phyloP scores from a whole-genome alignment of 805 yeast genomes.

The Yamadazyma paraphyllophila region DNA sequence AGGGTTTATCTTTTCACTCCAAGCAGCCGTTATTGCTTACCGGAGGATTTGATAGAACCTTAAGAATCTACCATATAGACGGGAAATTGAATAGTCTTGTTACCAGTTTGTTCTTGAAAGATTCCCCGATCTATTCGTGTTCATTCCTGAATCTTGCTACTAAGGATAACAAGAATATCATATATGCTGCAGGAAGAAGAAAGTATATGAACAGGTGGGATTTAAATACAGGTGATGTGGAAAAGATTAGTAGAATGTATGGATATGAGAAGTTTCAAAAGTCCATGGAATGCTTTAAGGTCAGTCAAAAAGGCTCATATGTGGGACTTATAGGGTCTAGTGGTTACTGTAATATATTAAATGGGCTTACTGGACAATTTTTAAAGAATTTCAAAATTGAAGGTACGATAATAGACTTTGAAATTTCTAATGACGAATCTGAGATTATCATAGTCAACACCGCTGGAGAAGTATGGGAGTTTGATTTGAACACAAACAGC shows the following conservation, averaged over 20 bases:
- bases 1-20: conserved; percentile 81
- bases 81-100: conserved; percentile 81
- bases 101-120: conserved; percentile 74
- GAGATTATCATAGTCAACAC: conserved; percentile 59
- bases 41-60: conserved; percentile 88
- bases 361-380: conserved; percentile 82
- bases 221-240: conserved; percentile 63
- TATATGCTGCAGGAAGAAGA: conserved; percentile 89
- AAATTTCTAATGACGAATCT: conserved; percentile 51
- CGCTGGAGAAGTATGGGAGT: conserved; percentile 90
- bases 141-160: conserved; percentile 45
- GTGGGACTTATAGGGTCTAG: conserved; percentile 78
- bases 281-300: conserved; percentile 81
- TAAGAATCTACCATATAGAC: conserved; percentile 86
- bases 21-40: conserved; percentile 78
- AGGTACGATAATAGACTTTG: conserved; percentile 81
- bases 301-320: conserved; percentile 69
- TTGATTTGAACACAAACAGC: conserved; percentile 41
- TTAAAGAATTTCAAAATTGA: conserved; percentile 83
- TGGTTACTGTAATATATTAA: conserved; percentile 87
- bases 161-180: conserved; percentile 37
- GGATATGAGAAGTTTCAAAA: conserved; percentile 87
- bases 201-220: conserved; percentile 93
- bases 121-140: conserved; percentile 79
- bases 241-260: conserved; percentile 83